Evolutionary conservation across 345 rosid genomes (phyloP).

Genomic region (Euphorbia peplus): DNA sequence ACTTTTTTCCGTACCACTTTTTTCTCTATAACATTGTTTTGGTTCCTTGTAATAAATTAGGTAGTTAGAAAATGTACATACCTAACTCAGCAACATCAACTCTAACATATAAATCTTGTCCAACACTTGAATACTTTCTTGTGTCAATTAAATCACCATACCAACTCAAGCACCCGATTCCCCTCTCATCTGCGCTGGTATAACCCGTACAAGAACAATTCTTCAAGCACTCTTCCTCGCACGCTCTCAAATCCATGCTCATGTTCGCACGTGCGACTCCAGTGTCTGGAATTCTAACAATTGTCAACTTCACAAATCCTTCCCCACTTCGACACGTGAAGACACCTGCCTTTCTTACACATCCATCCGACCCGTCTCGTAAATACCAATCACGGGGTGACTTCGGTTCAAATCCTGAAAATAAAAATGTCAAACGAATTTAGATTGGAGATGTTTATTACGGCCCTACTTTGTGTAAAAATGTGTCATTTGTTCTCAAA

Average conservation of each 20-base stretch:
- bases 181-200: slow-evolving; percentile 22
- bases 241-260: slow-evolving; percentile 17
- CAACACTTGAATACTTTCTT: not conserved
- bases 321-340: slow-evolving; percentile 24
- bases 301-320: slow-evolving; percentile 18
- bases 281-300: slow-evolving; percentile 27
- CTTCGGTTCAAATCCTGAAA: slow-evolving; percentile 63
- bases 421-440: no score
- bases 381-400: slow-evolving; percentile 47
- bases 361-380: slow-evolving; percentile 54
- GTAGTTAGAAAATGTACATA: slow-evolving; percentile 6
- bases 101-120: slow-evolving; percentile 17
- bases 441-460: no score
- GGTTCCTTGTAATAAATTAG: no score
- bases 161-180: slow-evolving; percentile 34
- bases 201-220: slow-evolving; percentile 37
- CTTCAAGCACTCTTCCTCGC: slow-evolving; percentile 26
- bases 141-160: slow-evolving; percentile 29
- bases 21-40: no score
- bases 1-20: no score
- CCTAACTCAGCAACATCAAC: slow-evolving; percentile 25
- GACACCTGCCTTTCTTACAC: slow-evolving; percentile 30
- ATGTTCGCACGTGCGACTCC: not conserved
- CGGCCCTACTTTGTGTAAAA: no score
- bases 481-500: no score